Evolutionary conservation across 768 basidiomycete genomes (phyloP), one percentile per base, ranked within the genome.

Genomic region (Coprinopsis marcescibilis): DNA sequence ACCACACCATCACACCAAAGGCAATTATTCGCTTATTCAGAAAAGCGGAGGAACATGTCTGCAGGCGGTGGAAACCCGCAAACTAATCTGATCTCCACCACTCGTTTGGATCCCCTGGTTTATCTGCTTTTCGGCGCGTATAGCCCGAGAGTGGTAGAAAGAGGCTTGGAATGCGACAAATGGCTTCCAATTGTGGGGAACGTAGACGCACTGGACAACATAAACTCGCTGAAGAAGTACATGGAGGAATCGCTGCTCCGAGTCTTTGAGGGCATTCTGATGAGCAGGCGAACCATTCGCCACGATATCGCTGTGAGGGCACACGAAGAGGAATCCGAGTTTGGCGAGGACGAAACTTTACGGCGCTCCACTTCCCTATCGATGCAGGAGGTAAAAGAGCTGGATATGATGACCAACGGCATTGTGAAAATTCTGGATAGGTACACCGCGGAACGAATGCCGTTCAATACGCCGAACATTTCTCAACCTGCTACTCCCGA

Each of bases 111-210:
- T 59, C 87, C 88, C 7, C 72, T 97, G 73, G 84, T 84, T 3
- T 95, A 93, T 61, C 74, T 95, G 62, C 72, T 97, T 10, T 95
- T 97, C 56, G 94, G 93, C 4, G 92, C 91, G 0, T 81, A 89
- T 62, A 76, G 82, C 41, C 74, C 93, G 24, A 66, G 78, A 50
- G 80, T 86, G 33, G 78, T 78, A 0, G 76, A 80, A 30, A 74
- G 77, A 14, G 89, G 91, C 4, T 62, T 97, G 41, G 83, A 85
- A 57, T 93, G 90, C 57, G 94, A 97, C 57, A 81, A 78, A 35
- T 97, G 94, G 93, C 67, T 97, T 10, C 89, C 92, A 17, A 75
- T 94, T 37, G 73, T 83, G 29, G 88, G 88, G 32, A 78, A 83
- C 52, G 55, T 83, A 41, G 74, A 84, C 55, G 77, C 80, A 1